Conservation (phyloP, 257 asterid species). For the Fraxinus quadrangulata region DNA sequence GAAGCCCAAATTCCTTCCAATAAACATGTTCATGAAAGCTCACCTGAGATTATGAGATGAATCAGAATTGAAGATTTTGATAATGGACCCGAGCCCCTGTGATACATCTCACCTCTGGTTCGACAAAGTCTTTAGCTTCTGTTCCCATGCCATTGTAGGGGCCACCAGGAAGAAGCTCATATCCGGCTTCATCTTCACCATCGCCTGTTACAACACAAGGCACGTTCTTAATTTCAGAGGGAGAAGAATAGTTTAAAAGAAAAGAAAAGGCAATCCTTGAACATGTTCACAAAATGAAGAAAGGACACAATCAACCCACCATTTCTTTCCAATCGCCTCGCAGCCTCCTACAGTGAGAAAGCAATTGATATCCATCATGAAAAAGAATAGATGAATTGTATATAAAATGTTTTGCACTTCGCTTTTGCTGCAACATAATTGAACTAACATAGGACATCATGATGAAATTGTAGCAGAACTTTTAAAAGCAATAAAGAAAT, state of each 20-base stretch:
- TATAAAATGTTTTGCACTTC: background rate
- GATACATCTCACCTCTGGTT: constrained; percentile 51
- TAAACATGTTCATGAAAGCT: constrained; percentile 69
- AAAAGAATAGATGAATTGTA: background rate
- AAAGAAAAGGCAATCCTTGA: background rate
- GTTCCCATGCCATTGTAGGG: constrained; percentile 41
- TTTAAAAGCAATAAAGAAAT: background rate
- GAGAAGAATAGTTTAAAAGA: constrained; percentile 5
- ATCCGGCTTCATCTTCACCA: constrained; percentile 63
- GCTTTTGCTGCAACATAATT: background rate
- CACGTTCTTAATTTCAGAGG: constrained; percentile 5
- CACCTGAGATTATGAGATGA: constrained; percentile 50
- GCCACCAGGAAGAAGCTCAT: constrained; percentile 77
- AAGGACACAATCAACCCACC: constrained; percentile 46
- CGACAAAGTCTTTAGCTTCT: constrained; percentile 44
- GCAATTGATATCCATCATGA: constrained; percentile 15
- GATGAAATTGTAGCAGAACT: background rate
- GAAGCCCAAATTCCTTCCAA: constrained; percentile 96
- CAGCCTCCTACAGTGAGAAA: constrained; percentile 64
- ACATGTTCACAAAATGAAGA: constrained; percentile 14
- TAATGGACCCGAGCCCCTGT: constrained; percentile 12
- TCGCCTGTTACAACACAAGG: constrained; percentile 36
- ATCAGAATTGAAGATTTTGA: constrained; percentile 17
- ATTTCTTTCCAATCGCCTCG: constrained; percentile 38
- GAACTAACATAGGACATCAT: background rate